phyloP scores from a whole-genome alignment of 1,284 basidiomycete species.

The Rhodotorula sp. region DNA sequence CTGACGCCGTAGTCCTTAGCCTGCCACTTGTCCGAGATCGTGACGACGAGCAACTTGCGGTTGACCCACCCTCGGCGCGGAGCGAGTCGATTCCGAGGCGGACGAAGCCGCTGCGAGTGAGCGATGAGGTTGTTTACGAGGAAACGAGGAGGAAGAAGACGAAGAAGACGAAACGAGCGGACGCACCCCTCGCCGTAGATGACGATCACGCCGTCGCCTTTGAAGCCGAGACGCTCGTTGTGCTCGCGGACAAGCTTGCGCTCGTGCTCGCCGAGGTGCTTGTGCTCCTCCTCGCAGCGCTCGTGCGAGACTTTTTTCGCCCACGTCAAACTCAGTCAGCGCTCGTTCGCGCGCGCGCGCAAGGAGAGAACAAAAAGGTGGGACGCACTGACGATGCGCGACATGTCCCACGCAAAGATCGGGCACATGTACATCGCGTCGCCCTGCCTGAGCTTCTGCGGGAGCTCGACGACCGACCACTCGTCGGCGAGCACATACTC shows the following conservation, averaged over 20 bases:
- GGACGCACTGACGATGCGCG: conserved; percentile 1
- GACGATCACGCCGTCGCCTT: conserved; percentile 4
- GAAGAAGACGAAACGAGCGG: too few relatives aligned
- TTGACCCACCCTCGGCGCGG: neutral
- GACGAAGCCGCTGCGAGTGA: conserved; percentile 15
- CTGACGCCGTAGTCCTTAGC: conserved; percentile 8
- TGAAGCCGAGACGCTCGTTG: conserved; percentile 11
- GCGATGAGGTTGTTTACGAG: neutral
- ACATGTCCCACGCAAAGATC: neutral
- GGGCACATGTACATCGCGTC: neutral
- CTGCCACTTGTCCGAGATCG: conserved; percentile 1
- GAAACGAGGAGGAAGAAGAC: neutral
- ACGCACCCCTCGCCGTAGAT: conserved; percentile 25
- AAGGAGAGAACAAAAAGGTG: neutral
- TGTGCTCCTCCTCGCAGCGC: conserved; percentile 3
- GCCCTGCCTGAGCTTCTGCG: conserved; percentile 2
- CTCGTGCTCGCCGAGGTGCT: neutral
- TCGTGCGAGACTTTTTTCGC: conserved; percentile 17
- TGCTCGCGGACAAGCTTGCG: conserved; percentile 7
- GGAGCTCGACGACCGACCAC: conserved; percentile 2
- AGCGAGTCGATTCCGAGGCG: conserved; percentile 11
- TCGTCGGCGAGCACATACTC: conserved; percentile 20
- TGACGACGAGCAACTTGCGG: conserved; percentile 13
- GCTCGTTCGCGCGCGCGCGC: neutral
- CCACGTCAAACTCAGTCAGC: neutral